Percentiles rank a stretch among this genome's conserved stretches.
phyloP scores from a whole-genome alignment of 2,329 filamentous ascomycete species.

The Xylaria sp. region DNA sequence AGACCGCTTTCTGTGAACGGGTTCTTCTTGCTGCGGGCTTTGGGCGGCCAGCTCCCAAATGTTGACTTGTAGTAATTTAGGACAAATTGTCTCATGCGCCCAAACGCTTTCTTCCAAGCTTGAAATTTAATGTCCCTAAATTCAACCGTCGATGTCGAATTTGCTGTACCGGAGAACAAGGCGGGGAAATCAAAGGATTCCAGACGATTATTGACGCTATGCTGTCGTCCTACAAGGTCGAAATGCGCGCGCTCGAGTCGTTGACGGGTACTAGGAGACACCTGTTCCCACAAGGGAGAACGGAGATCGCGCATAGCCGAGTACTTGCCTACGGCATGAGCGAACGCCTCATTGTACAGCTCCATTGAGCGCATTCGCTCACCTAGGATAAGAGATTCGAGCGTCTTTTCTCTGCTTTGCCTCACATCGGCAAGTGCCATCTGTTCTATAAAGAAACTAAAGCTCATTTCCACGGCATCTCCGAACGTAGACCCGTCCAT shows the following conservation, averaged over 20 bases:
- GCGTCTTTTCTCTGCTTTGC: conserved; percentile 84
- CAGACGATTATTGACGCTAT: conserved; percentile 77
- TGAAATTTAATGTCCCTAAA: conserved; percentile 85
- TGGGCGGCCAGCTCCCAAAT: conserved; percentile 84
- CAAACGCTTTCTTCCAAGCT: conserved; percentile 81
- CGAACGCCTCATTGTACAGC: conserved; percentile 91
- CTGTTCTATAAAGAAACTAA: conserved; percentile 81
- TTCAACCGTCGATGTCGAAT: conserved; percentile 80
- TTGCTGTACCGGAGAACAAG: conserved; percentile 87
- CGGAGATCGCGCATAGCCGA: conserved; percentile 75
- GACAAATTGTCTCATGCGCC: conserved; percentile 78
- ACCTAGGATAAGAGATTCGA: conserved; percentile 89
- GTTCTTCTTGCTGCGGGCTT: conserved; percentile 92
- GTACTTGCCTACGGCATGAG: conserved; percentile 90
- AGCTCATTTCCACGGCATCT: conserved; percentile 70
- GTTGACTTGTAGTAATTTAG: conserved; percentile 72
- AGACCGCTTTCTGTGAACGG: conserved; percentile 85
- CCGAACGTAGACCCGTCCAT: conserved; percentile 69
- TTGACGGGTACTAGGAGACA: conserved; percentile 77
- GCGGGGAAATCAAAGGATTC: conserved; percentile 92
- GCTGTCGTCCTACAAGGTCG: conserved; percentile 79
- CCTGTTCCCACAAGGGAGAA: conserved; percentile 74
- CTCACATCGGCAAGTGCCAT: conserved; percentile 82
- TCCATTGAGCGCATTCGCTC: conserved; percentile 85
- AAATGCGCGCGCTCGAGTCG: conserved; percentile 85